Percentiles rank a stretch among this genome's conserved stretches.
phyloP scores from a whole-genome alignment of 257 asterid genomes.

The Nicotiana tabacum region DNA sequence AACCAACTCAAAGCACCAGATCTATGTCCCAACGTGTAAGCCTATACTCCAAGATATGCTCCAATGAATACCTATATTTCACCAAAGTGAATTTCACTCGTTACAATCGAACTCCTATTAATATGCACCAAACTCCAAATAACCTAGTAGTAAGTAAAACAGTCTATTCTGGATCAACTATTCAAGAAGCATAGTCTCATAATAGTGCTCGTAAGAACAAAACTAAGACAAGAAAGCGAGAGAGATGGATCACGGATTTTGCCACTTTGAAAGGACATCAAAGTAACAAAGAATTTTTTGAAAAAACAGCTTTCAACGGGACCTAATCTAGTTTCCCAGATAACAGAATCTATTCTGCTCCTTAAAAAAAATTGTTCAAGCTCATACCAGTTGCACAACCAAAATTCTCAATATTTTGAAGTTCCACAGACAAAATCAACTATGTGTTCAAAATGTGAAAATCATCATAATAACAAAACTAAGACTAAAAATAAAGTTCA shows the following conservation, averaged over 20 bases:
- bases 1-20: conserved; percentile 22
- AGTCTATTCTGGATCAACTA: background rate
- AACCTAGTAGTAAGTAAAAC: background rate
- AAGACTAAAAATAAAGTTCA: no score
- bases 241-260: background rate
- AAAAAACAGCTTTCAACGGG: background rate
- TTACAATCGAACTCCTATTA: conserved; percentile 10
- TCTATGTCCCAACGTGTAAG: conserved; percentile 28
- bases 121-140: background rate
- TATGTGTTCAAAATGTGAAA: background rate
- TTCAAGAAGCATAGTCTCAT: background rate
- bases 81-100: conserved; percentile 20
- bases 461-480: background rate
- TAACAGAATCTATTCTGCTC: background rate
- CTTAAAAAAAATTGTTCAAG: background rate
- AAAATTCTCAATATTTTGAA: background rate
- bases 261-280: background rate
- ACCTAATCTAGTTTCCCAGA: background rate
- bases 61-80: conserved; percentile 32
- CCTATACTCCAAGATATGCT: conserved; percentile 30
- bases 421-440: background rate
- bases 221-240: background rate
- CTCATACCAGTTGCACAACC: background rate
- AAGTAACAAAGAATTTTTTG: background rate
- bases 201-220: background rate